Evolutionary conservation across 176 grass and related monocot species (phyloP).

Genomic region (Phyllostachys edulis): DNA sequence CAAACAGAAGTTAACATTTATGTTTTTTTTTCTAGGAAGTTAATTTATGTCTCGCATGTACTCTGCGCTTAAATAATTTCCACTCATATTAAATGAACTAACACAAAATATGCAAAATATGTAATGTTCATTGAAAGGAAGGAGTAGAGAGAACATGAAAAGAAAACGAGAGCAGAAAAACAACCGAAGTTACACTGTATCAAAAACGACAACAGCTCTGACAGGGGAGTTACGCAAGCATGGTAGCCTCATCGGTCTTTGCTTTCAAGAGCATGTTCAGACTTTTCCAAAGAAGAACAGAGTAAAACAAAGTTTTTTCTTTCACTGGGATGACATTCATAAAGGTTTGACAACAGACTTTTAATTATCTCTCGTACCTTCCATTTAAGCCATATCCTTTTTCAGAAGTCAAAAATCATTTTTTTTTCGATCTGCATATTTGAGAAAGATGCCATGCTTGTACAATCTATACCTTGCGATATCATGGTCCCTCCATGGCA

Average conservation of each 20-base stretch:
- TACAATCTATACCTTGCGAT: neutral
- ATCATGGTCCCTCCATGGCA: neutral
- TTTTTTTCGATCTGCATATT: neutral
- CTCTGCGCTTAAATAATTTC: neutral
- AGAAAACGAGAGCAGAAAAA: neutral
- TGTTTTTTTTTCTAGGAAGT: neutral
- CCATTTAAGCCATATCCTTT: neutral
- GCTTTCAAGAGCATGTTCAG: neutral
- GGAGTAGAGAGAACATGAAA: neutral
- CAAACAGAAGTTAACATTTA: neutral
- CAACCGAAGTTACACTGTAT: neutral
- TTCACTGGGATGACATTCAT: neutral
- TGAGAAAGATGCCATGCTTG: slow-evolving; percentile 9
- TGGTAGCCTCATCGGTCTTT: neutral
- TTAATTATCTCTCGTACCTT: neutral
- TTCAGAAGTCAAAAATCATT: neutral
- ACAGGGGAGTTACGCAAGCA: neutral
- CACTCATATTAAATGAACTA: neutral
- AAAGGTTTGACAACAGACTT: neutral
- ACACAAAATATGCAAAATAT: neutral
- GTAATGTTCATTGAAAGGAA: neutral
- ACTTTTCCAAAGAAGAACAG: neutral
- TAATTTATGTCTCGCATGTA: neutral
- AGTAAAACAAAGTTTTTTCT: neutral
- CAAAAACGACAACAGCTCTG: neutral